Base-by-base conservation (phyloP, 768 basidiomycete species). In the Leccinum boreale region DNA sequence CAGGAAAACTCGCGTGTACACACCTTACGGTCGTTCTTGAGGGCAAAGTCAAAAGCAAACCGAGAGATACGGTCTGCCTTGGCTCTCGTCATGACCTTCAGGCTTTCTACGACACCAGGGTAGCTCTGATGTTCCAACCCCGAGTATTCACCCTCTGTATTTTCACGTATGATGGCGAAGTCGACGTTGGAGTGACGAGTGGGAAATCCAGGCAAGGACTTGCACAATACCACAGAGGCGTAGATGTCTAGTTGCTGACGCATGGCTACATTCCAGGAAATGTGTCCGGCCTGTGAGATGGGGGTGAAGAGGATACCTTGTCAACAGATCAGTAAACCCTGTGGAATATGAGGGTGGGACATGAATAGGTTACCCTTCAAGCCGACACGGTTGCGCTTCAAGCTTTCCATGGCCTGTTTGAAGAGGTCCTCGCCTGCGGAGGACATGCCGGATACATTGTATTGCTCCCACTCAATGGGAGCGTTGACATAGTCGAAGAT, bases 231-330 rank as follows among this genome's bases (percentile, higher is more conserved):
- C 65, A 98, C 91, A 10, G 96, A 98, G 23, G 97, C 97, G 74
- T 98, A 99, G 65, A 99, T 98, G 75, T 99, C 97, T 62, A 99
- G 90, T 71, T 96, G 92, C 73, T 98, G 96, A 64, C 97, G 90
- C 94, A 99, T 98, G 62, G 97, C 97, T 58, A 99, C 97, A 72
- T 99, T 99, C 97, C 97, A 99, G 58, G 97, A 98, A 63, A 96
- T 94, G 75, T 99, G 97, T 3, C 94, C 95, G 19, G 87, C 86
- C 74, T 92, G 90, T 53, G 96, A 98, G 66, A 96, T 93, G 63
- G 95, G 96, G 46, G 97, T 99, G 80, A 95, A 98, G 63, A 99
- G 89, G 68, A 98, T 99, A 66, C 97, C 96, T 98, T 60, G 47
- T 35, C 14, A 26, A 28, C 26, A 26, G 59, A 55, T 47, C 56